phyloP scores from a whole-genome alignment of 768 basidiomycete genomes.

The Tylopilus plumbeoviolaceoides region DNA sequence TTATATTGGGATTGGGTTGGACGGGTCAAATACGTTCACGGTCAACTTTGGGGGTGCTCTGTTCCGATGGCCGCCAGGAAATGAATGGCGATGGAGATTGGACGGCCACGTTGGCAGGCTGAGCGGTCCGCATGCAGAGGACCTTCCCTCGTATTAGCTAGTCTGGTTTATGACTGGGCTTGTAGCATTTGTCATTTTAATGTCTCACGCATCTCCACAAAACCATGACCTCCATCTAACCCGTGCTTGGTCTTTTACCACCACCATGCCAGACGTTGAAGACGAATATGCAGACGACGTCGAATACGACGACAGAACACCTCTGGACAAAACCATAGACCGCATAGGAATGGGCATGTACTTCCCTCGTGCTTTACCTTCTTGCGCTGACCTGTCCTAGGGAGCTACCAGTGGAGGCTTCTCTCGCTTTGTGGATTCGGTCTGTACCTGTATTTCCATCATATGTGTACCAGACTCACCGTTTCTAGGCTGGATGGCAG shows the following conservation, averaged over 20 bases:
- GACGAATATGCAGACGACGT: constrained; percentile 19
- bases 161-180: not conserved
- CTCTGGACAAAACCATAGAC: constrained; percentile 84
- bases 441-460: constrained; percentile 35
- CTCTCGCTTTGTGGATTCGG: constrained; percentile 86
- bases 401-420: constrained; percentile 78
- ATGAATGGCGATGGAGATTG: constrained; percentile 62
- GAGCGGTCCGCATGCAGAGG: constrained; percentile 32
- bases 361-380: not conserved
- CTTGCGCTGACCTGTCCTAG: constrained; percentile 24
- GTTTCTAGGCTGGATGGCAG: constrained; percentile 81
- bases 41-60: constrained; percentile 64
- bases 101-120: constrained; percentile 58
- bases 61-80: constrained; percentile 61
- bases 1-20: constrained; percentile 54
- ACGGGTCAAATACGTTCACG: constrained; percentile 42
- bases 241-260: constrained; percentile 45
- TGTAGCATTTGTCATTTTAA: not conserved
- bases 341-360: constrained; percentile 80
- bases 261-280: constrained; percentile 35
- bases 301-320: constrained; percentile 45
- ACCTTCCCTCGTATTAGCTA: constrained; percentile 33
- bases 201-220: not conserved
- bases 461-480: not conserved
- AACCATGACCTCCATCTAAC: constrained; percentile 39